Evolutionary conservation across 345 rosid species (phyloP).

Genomic region (Populus davidiana): DNA sequence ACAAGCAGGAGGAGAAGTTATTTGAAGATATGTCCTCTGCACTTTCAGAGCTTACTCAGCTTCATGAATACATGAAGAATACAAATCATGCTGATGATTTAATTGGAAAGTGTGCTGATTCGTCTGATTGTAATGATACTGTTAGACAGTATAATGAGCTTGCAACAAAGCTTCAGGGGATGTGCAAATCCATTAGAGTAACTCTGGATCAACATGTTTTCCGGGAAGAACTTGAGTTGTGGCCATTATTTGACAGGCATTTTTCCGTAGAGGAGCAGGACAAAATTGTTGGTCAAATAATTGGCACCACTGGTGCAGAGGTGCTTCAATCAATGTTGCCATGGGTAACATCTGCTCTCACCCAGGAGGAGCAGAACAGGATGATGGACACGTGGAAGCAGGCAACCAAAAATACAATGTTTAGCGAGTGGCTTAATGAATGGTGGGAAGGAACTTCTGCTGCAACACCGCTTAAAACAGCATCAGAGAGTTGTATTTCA

Average conservation of each 20-base stretch:
- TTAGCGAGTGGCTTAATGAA: conserved; percentile 63
- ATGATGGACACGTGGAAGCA: conserved; percentile 70
- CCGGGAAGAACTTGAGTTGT: conserved; percentile 59
- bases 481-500: conserved; percentile 47
- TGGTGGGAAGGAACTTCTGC: conserved; percentile 51
- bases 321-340: conserved; percentile 67
- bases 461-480: conserved; percentile 24
- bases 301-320: conserved; percentile 65
- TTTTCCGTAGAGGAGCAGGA: conserved; percentile 64
- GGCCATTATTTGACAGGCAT: conserved; percentile 63
- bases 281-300: conserved; percentile 56
- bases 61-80: conserved; percentile 33
- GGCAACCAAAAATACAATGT: conserved; percentile 62
- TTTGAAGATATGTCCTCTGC: conserved; percentile 54
- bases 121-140: conserved; percentile 18
- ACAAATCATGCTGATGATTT: conserved; percentile 12
- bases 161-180: conserved; percentile 58
- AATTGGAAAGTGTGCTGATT: conserved; percentile 14
- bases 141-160: conserved; percentile 40
- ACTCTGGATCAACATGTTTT: conserved; percentile 57
- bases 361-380: conserved; percentile 58
- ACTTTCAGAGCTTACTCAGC: conserved; percentile 45
- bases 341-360: conserved; percentile 63
- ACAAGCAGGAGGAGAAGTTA: conserved; percentile 57
- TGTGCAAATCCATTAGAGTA: conserved; percentile 61